Percentiles rank a stretch among this genome's conserved stretches.
Evolutionary conservation across 768 basidiomycete species (phyloP).

Genomic region (Boletus rufocinnamomeus): DNA sequence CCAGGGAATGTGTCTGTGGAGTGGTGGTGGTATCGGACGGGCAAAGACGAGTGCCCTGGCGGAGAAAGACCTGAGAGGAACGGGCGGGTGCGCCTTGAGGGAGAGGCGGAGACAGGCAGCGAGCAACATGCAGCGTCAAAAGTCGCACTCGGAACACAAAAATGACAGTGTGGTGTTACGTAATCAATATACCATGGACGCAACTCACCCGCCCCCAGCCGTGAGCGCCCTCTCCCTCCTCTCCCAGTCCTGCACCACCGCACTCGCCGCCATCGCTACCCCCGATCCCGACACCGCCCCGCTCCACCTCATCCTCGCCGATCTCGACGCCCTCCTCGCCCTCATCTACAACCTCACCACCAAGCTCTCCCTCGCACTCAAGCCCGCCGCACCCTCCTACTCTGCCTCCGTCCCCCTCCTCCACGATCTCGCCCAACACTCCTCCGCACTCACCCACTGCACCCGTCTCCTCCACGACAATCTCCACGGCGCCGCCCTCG

Average conservation of each 20-base stretch:
- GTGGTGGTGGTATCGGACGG: neutral
- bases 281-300: neutral
- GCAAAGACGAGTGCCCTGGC: neutral
- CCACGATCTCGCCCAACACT: slow-evolving; percentile 51
- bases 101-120: neutral
- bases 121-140: neutral
- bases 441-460: slow-evolving; percentile 54
- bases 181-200: too few relatives aligned
- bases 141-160: too few relatives aligned
- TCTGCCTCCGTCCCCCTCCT: slow-evolving; percentile 52
- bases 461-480: slow-evolving; percentile 42
- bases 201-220: slow-evolving; percentile 1
- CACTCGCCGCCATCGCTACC: slow-evolving; percentile 13
- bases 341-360: slow-evolving; percentile 59
- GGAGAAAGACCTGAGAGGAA: neutral
- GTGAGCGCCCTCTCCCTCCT: slow-evolving; percentile 14
- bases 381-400: slow-evolving; percentile 56
- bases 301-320: slow-evolving; percentile 48
- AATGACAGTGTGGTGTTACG: slow-evolving; percentile 1
- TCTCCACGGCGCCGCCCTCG: slow-evolving; percentile 48
- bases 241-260: slow-evolving; percentile 24
- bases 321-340: slow-evolving; percentile 57
- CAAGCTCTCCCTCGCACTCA: slow-evolving; percentile 63
- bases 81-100: neutral
- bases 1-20: slow-evolving; percentile 38